phyloP scores from a whole-genome alignment of 2,329 filamentous ascomycete species.

The Fusarium bactridioides region DNA sequence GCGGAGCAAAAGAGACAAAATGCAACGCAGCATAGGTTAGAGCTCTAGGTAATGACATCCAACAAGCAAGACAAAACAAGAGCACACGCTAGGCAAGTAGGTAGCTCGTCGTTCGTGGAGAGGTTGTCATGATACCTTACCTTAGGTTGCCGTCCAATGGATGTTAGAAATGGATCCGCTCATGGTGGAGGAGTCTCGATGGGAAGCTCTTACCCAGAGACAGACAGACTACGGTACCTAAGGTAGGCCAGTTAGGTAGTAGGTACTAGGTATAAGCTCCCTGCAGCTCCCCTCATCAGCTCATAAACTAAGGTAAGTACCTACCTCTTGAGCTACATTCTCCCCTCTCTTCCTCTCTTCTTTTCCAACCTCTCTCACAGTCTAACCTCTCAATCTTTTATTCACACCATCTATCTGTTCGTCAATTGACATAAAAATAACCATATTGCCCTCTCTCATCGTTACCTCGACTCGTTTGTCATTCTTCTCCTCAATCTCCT shows the following conservation, averaged over 20 bases:
- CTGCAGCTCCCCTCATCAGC: slow-evolving; percentile 4
- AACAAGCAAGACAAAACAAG: neutral
- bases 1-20: slow-evolving; percentile 6
- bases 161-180: neutral
- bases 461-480: slow-evolving; percentile 2
- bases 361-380: neutral
- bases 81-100: neutral
- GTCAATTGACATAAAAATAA: slow-evolving; percentile 6
- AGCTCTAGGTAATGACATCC: neutral
- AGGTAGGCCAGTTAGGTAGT: no score
- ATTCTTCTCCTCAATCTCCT: slow-evolving; percentile 17
- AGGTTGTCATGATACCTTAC: slow-evolving; percentile 30
- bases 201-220: slow-evolving; percentile 14
- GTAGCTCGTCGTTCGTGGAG: neutral
- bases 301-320: neutral
- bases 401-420: slow-evolving; percentile 17
- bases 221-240: neutral
- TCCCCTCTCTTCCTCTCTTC: neutral
- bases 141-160: neutral
- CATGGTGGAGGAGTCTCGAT: slow-evolving; percentile 2
- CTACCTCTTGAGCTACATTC: neutral
- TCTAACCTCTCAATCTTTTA: neutral
- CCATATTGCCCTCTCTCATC: neutral
- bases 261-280: neutral
- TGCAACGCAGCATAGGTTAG: slow-evolving; percentile 4